Evolutionary conservation across 2,329 filamentous ascomycete genomes (phyloP), one percentile per base, ranked within the genome.

Genomic region (Pseudogymnoascus sp.): DNA sequence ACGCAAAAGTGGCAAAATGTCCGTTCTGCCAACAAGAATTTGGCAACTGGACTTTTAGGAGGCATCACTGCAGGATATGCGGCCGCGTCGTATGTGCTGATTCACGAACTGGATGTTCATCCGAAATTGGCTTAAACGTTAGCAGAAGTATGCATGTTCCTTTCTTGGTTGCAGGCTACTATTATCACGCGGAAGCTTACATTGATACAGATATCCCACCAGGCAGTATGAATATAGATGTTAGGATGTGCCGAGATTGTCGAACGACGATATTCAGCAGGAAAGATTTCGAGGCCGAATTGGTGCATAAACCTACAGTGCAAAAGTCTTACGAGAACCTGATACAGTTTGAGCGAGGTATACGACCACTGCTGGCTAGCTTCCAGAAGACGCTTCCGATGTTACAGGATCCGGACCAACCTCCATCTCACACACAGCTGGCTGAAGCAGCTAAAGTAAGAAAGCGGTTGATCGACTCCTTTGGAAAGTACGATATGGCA

Each of bases 21-120:
- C 95, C 95, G 0, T 96, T 96, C 72, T 99, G 95, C 71, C 90
- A 96, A 72, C 95, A 99, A 71, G 91, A 96, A 63, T 99, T 99
- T 75, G 89, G 91, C 0, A 89, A 88, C 12, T 97, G 96, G 83
- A 90, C 91, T 1, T 96, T 97, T 71, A 85, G 95, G 70, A 82
- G 95, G 68, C 95, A 97, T 74, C 95, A 99, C 75, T 99, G 95
- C 75, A 85, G 95, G 62, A 88, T 96, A 75, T 99, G 95, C 71
- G 95, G 95, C 3, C 85, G 89, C 46, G 92, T 99, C 0, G 91
- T 99, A 0, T 99, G 95, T 72, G 91, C 91, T 11, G 95, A 99
- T 75, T 84, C 84, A 0, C 83, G 85, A 63, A 99, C 95, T 0
- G 86, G 77, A 3, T 99, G 95, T 75, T 99, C 95, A 0, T 85